A percentile compares a stretch with the other conserved stretches of the same genome.
Conservation (phyloP, 176 grass and related monocot species). For the Aechmea fasciata region DNA sequence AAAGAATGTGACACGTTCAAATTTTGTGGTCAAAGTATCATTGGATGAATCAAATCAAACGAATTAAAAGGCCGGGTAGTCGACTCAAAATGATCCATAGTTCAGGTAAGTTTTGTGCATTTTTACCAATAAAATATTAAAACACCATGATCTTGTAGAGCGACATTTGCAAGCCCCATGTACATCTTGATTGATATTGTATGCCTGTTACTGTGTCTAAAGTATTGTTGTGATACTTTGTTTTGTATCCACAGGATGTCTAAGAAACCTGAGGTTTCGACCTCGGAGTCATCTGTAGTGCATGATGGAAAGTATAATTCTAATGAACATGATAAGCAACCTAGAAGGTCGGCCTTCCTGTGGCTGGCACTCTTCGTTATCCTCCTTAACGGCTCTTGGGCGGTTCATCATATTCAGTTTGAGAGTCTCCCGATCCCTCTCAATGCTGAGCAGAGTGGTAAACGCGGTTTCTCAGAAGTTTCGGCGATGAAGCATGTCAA, state of each 20-base stretch:
- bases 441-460: constrained; percentile 53
- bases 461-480: constrained; percentile 78
- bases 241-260: constrained; percentile 1
- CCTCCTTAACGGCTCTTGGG: constrained; percentile 77
- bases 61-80: no score
- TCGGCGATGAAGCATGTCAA: constrained; percentile 79
- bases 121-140: no score
- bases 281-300: constrained; percentile 17
- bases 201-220: not conserved
- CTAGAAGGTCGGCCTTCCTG: constrained; percentile 50
- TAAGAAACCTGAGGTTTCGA: not conserved
- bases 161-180: no score
- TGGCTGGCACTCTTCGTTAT: constrained; percentile 60
- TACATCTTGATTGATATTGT: not conserved
- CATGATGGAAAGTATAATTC: constrained; percentile 15
- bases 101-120: no score
- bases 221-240: not conserved
- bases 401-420: constrained; percentile 61
- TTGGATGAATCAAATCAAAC: no score
- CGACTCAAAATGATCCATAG: no score
- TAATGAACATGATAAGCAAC: constrained; percentile 21
- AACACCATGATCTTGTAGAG: no score
- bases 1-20: no score
- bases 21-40: no score
- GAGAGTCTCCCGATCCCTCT: constrained; percentile 71